These are phyloP conservation scores for Hysterium pulicare DNA, from an alignment of 2,329 filamentous ascomycete species.

Conservation along the genomic window DNA sequence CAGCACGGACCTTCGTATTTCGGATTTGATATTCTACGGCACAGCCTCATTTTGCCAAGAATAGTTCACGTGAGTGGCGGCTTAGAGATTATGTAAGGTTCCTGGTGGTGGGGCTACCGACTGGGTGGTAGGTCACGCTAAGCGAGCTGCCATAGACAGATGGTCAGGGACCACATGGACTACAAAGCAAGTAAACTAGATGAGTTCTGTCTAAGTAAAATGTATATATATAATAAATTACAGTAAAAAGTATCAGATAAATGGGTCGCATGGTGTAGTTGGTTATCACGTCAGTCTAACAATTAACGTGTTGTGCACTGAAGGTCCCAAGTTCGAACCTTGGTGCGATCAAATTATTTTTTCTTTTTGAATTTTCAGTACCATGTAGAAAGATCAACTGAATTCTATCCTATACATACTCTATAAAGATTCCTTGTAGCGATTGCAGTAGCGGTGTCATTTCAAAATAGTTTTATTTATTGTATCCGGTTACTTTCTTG, in stretches of 20 bases:
- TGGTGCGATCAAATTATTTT: neutral
- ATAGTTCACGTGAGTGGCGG: too few relatives aligned
- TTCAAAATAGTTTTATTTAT: neutral
- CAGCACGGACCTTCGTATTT: too few relatives aligned
- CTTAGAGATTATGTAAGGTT: too few relatives aligned
- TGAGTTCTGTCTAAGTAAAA: neutral
- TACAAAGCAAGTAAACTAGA: too few relatives aligned
- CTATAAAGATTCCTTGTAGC: neutral
- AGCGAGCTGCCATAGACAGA: too few relatives aligned
- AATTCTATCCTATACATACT: constrained; percentile 1
- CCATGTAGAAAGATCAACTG: neutral
- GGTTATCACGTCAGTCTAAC: constrained; percentile 48
- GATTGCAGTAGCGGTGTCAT: neutral
- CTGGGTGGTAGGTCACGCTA: too few relatives aligned
- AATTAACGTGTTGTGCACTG: constrained; percentile 10
- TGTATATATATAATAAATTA: neutral
- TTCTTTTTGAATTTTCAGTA: constrained; percentile 1
- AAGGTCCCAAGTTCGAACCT: constrained; percentile 2
- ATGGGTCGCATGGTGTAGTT: constrained; percentile 39
- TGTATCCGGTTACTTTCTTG: constrained; percentile 2
- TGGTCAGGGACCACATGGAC: too few relatives aligned
- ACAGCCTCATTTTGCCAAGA: too few relatives aligned
- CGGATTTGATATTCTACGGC: too few relatives aligned
- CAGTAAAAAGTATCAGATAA: neutral
- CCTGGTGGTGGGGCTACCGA: too few relatives aligned